These are phyloP conservation scores for Cladosporium sp. DNA, from an alignment of 2,329 filamentous ascomycete genomes.

Conservation along the genomic window DNA sequence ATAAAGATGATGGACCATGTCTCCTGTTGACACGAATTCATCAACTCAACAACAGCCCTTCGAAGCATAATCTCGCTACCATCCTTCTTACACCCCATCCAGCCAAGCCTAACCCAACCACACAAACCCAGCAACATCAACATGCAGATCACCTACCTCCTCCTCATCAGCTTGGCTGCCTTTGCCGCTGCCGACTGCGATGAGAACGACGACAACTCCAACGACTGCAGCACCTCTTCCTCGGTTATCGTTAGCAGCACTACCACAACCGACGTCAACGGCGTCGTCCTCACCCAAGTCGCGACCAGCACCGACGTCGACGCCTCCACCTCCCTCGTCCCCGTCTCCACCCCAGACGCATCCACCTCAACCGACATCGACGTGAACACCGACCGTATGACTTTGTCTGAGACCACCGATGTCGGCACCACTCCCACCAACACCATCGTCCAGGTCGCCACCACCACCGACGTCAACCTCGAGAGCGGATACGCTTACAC, in stretches of 20 bases:
- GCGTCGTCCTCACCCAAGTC: conserved; percentile 8
- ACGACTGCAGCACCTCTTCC: conserved; percentile 7
- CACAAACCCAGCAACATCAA: neutral
- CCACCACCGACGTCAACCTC: conserved; percentile 14
- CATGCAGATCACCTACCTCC: conserved; percentile 15
- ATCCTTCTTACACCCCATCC: neutral
- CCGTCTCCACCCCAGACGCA: conserved; percentile 12
- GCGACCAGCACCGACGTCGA: conserved; percentile 13
- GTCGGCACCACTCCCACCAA: conserved; percentile 14
- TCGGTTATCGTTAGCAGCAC: neutral
- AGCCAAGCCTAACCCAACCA: neutral
- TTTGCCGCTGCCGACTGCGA: conserved; percentile 15
- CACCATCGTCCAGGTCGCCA: conserved; percentile 11
- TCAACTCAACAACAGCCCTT: neutral
- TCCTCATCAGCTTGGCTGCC: conserved; percentile 12
- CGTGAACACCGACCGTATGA: conserved; percentile 6
- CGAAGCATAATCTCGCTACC: neutral
- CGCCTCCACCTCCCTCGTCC: conserved; percentile 12
- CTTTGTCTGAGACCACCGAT: conserved; percentile 12
- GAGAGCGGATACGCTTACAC: conserved; percentile 16
- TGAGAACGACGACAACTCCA: conserved; percentile 9
- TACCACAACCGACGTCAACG: conserved; percentile 10
- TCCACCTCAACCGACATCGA: conserved; percentile 11
- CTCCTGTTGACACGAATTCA: neutral
- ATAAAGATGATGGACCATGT: neutral